Conservation (phyloP, 495 filamentous ascomycete genomes). For the Umbilicaria muhlenbergii region DNA sequence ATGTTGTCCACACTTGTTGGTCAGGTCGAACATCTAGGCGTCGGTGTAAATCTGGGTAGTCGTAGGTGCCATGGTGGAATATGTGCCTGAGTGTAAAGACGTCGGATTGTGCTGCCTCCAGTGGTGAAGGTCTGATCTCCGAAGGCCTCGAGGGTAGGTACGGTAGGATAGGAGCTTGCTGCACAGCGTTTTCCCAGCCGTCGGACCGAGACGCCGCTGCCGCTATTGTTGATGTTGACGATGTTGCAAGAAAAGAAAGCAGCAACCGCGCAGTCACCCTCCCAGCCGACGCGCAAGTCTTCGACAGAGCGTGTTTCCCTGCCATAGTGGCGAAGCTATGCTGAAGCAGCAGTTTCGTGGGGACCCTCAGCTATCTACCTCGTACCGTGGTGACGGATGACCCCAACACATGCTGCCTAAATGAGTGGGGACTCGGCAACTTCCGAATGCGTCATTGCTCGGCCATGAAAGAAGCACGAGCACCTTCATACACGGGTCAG, state of each 20-base stretch:
- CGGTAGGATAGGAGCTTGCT: constrained; percentile 20
- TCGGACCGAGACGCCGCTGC: constrained; percentile 7
- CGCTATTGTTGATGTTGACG: constrained; percentile 3
- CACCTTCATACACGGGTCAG: too few species aligned
- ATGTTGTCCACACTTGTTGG: constrained; percentile 44
- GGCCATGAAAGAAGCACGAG: too few species aligned
- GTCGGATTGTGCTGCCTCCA: constrained; percentile 13
- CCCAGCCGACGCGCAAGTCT: constrained; percentile 23
- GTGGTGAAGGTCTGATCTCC: constrained; percentile 22
- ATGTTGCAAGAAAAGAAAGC: constrained; percentile 42
- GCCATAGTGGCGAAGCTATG: too few species aligned
- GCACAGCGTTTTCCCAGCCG: constrained; percentile 6
- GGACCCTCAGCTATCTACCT: too few species aligned
- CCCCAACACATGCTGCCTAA: too few species aligned
- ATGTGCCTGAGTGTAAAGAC: constrained; percentile 69
- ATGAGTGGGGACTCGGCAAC: too few species aligned
- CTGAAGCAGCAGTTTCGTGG: too few species aligned
- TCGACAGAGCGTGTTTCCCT: background rate
- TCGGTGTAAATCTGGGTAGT: constrained; percentile 57
- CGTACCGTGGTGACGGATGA: too few species aligned
- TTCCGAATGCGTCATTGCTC: too few species aligned
- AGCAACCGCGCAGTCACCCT: constrained; percentile 43
- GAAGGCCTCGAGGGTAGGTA: constrained; percentile 15
- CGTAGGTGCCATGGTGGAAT: constrained; percentile 69
- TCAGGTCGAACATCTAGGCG: constrained; percentile 54